Evolutionary conservation across 2,329 filamentous ascomycete genomes (phyloP), one percentile per base, ranked within the genome.

Genomic region (Claviceps monticola): DNA sequence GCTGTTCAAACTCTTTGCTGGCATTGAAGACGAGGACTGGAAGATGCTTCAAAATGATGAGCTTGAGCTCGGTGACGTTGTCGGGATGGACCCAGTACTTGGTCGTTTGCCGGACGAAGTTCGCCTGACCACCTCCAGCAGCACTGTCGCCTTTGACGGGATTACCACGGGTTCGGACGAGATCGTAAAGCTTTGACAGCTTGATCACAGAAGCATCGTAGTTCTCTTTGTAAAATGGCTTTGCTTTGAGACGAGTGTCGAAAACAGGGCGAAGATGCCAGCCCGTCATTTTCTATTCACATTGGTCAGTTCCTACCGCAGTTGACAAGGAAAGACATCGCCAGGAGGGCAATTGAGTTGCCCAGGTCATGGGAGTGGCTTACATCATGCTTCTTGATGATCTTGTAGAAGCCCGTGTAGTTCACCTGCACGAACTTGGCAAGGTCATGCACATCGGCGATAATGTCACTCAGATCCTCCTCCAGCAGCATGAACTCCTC

Each of bases 81-180:
- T 97, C 93, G 2, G 87, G 88, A 64, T 98, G 93, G 46, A 98
- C 93, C 93, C 93, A 98, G 73, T 98, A 98, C 69, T 98, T 98
- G 36, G 93, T 98, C 0, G 93, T 98, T 65, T 97, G 88, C 54
- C 93, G 86, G 56, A 98, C 82, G 64, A 98, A 98, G 74, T 86
- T 97, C 64, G 90, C 91, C 69, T 98, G 93, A 56, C 79, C 81
- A 51, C 91, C 93, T 60, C 93, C 93, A 16, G 93, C 93, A 7
- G 90, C 75, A 59, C 88, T 88, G 67, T 98, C 93, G 53, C 93
- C 93, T 70, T 88, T 90, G 62, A 88, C 82, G 0, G 93, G 93
- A 64, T 94, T 91, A 53, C 93, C 93, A 59, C 91, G 80, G 2
- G 91, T 98, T 51, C 93, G 83, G 16, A 97, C 93, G 43, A 94